These are phyloP conservation scores for Curvularia hawaiiensis DNA, from an alignment of 2,329 filamentous ascomycete species.

Conservation along the genomic window DNA sequence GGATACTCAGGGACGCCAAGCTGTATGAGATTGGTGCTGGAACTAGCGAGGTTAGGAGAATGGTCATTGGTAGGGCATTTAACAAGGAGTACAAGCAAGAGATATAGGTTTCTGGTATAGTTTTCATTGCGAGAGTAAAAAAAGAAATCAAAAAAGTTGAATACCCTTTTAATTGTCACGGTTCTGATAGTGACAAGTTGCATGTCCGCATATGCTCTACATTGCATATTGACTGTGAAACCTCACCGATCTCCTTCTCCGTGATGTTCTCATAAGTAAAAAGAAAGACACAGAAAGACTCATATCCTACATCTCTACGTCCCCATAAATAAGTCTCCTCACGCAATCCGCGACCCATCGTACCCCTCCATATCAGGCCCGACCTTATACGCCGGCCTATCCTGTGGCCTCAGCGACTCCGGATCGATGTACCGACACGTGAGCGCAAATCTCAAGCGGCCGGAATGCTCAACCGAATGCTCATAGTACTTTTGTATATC, in stretches of 20 bases:
- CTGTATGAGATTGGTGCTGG: slow-evolving; percentile 97
- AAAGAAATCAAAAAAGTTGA: slow-evolving; percentile 4
- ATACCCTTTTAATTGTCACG: background rate
- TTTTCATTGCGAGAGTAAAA: background rate
- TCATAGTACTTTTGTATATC: slow-evolving; percentile 65
- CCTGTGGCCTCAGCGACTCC: slow-evolving; percentile 48
- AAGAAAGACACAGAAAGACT: background rate
- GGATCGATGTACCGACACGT: slow-evolving; percentile 61
- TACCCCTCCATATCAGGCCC: slow-evolving; percentile 43
- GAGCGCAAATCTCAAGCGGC: slow-evolving; percentile 61
- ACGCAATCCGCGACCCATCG: slow-evolving; percentile 35
- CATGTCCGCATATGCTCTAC: background rate
- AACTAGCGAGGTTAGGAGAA: slow-evolving; percentile 89
- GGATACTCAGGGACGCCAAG: slow-evolving; percentile 77
- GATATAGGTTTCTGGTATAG: slow-evolving; percentile 8
- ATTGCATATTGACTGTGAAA: too few species aligned
- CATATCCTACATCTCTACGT: background rate
- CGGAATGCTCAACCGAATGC: slow-evolving; percentile 60
- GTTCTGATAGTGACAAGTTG: background rate
- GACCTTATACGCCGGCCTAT: slow-evolving; percentile 48
- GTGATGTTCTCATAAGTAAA: background rate
- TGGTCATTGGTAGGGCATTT: slow-evolving; percentile 92
- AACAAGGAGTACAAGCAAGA: slow-evolving; percentile 74
- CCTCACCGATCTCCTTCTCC: background rate
- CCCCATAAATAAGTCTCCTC: background rate